Base-by-base conservation (phyloP, 2,329 filamentous ascomycete species). In the Exophiala sp. region DNA sequence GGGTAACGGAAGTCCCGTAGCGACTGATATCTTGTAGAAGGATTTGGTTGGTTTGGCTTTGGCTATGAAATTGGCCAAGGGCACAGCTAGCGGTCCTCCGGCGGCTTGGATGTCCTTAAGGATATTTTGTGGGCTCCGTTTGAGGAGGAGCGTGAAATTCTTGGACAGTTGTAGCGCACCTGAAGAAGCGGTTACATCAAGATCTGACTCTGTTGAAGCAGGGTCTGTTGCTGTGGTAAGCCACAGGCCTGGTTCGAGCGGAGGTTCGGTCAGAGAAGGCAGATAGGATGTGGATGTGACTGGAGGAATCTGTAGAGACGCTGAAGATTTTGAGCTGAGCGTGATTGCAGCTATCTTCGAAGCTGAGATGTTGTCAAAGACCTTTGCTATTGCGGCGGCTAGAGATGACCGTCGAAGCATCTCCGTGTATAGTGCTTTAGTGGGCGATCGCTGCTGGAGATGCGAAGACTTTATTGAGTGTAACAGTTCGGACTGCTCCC, bases 401-500 rank as follows among this genome's bases (percentile, higher is more conserved):
- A 96, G 77, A 0, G 88, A 89, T 0, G 89, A 96, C 18, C 78
- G 81, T 18, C 83, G 78, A 16, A 72, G 68, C 34, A 76, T 62
- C 48, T 75, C 71, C 0, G 71, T 68, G 55, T 75, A 75, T 35
- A 76, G 38, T 1, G 48, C 48, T 11, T 47, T 51, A 8, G 50
- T 49, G 6, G 60, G 47, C 14, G 53, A 61, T 20, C 50, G 41
- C 10, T 58, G 44, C 11, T 58, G 55, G 8, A 45, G 40, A 43
- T 62, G 58, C 18, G 46, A 47, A 18, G 53, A 84, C 68, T 94
- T 95, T 63, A 94, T 77, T 33, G 82, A 77, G 29, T 94, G 75
- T 44, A 97, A 92, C 54, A 82, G 83, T 69, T 94, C 91, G 2
- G 89, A 89, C 68, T 99, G 90, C 65, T 87, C 88, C 84, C 89